phyloP scores from a whole-genome alignment of 2,329 filamentous ascomycete genomes.

The Fusarium goolgardi region DNA sequence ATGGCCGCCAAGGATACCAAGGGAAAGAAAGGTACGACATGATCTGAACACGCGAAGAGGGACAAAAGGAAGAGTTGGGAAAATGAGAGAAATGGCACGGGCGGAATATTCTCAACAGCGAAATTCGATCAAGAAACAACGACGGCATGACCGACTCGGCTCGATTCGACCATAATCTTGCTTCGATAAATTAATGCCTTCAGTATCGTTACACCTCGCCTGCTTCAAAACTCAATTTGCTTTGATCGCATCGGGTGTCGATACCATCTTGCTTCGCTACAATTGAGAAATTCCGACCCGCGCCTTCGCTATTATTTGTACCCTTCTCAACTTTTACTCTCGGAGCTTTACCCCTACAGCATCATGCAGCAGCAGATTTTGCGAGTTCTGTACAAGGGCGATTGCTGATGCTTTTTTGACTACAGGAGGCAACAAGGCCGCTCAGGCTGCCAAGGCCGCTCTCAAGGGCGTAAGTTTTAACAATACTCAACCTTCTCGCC shows the following conservation, averaged over 20 bases:
- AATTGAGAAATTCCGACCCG: conserved; percentile 24
- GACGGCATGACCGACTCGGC: conserved; percentile 15
- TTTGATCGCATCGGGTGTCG: background rate
- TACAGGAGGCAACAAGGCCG: conserved; percentile 73
- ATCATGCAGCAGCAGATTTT: conserved; percentile 80
- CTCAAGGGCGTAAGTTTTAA: conserved; percentile 86
- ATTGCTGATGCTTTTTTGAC: conserved; percentile 74
- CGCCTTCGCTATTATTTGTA: conserved; percentile 9
- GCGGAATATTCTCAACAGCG: conserved; percentile 18
- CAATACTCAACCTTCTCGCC: background rate
- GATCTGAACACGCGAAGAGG: conserved; percentile 37
- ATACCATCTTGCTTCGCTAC: conserved; percentile 14
- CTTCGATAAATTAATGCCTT: conserved; percentile 12
- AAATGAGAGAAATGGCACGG: conserved; percentile 5
- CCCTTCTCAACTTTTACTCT: conserved; percentile 16
- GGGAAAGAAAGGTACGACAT: conserved; percentile 63
- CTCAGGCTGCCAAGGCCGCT: conserved; percentile 89
- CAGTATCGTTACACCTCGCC: background rate
- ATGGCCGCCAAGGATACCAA: conserved; percentile 55
- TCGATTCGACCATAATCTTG: conserved; percentile 17
- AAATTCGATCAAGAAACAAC: conserved; percentile 25
- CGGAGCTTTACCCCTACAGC: conserved; percentile 50
- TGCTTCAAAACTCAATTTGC: conserved; percentile 1
- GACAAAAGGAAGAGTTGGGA: conserved; percentile 14
- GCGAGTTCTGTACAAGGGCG: conserved; percentile 77